A percentile compares a stretch with the other conserved stretches of the same genome.
phyloP scores from a whole-genome alignment of 768 basidiomycete species.

The Favolaschia claudopus region DNA sequence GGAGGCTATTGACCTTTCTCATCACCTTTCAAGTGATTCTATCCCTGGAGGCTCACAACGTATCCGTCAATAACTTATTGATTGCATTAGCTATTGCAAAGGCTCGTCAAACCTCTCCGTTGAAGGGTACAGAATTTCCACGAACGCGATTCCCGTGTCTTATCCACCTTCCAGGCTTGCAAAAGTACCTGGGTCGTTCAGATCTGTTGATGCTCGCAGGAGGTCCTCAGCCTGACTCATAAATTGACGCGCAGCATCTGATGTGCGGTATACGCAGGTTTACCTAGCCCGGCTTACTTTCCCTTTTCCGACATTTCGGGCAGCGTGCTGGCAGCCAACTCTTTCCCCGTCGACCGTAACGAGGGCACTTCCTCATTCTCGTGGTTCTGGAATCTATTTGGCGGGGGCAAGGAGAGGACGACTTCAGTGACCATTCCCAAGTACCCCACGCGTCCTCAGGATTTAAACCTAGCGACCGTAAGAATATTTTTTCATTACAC shows the following conservation, averaged over 20 bases:
- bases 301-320: slow-evolving; percentile 71
- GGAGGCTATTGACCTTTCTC: slow-evolving; percentile 71
- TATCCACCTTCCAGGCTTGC: too few relatives aligned
- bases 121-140: too few relatives aligned
- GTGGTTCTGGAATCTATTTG: slow-evolving; percentile 69
- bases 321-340: slow-evolving; percentile 57
- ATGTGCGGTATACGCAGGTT: slow-evolving; percentile 45
- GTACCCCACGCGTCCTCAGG: slow-evolving; percentile 51
- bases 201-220: slow-evolving; percentile 73
- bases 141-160: too few relatives aligned
- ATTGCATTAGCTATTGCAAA: slow-evolving; percentile 50
- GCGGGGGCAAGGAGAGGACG: slow-evolving; percentile 49
- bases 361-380: slow-evolving; percentile 45
- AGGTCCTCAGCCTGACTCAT: slow-evolving; percentile 43
- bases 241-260: neutral
- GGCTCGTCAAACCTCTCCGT: slow-evolving; percentile 57
- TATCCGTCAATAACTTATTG: too few relatives aligned
- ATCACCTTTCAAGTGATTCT: slow-evolving; percentile 73
- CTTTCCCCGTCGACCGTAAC: slow-evolving; percentile 48
- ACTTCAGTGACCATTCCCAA: slow-evolving; percentile 66
- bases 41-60: too few relatives aligned
- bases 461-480: slow-evolving; percentile 62
- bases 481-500: neutral
- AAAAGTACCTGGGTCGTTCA: slow-evolving; percentile 62
- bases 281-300: slow-evolving; percentile 74